Evolutionary conservation across 2,329 filamentous ascomycete species (phyloP).

Genomic region (Rhynchosporium agropyri): DNA sequence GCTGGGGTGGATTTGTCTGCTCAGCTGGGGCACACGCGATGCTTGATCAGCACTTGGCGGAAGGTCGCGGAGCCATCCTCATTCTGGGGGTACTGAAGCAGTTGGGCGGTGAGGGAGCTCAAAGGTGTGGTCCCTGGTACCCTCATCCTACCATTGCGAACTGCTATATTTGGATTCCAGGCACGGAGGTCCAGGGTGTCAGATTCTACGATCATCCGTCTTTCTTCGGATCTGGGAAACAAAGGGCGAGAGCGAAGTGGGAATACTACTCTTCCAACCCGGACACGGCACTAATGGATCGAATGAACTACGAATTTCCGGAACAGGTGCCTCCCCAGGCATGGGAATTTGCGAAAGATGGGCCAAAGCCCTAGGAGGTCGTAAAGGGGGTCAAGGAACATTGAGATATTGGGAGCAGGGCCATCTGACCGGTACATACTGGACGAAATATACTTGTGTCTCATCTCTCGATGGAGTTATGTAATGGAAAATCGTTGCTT

Average conservation of each 20-base stretch:
- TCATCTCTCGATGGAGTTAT: too few species aligned
- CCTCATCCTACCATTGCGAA: neutral
- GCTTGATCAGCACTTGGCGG: slow-evolving; percentile 43
- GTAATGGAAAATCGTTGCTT: too few species aligned
- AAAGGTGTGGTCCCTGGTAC: slow-evolving; percentile 2
- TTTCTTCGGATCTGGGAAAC: neutral
- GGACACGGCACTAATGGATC: neutral
- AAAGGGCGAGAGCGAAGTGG: neutral
- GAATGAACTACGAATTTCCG: neutral
- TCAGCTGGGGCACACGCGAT: slow-evolving; percentile 60
- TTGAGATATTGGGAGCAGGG: too few species aligned
- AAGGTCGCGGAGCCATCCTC: slow-evolving; percentile 19
- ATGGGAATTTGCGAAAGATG: neutral
- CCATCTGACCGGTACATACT: too few species aligned
- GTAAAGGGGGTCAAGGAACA: too few species aligned
- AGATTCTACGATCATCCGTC: neutral
- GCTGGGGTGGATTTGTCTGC: slow-evolving; percentile 58
- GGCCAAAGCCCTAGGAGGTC: neutral
- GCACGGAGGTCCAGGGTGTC: neutral
- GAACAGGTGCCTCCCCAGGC: neutral
- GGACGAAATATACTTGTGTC: too few species aligned
- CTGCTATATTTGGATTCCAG: neutral
- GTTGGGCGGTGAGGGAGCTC: neutral
- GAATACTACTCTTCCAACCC: neutral
- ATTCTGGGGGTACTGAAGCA: neutral